Evolutionary conservation across 1,139 yeast genomes (phyloP).

Genomic region (Pichia sp.): DNA sequence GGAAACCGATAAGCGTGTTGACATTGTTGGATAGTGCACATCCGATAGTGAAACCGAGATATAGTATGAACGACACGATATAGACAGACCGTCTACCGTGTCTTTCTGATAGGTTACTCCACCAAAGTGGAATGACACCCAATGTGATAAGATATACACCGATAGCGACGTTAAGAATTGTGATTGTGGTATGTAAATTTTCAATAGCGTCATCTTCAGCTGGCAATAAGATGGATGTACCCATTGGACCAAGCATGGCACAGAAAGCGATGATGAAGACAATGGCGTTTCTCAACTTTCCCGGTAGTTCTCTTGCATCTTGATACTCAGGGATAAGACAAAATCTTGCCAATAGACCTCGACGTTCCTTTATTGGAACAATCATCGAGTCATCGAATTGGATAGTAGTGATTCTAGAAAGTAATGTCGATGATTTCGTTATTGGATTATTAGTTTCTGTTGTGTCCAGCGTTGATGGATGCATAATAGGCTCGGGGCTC

Average conservation of each 20-base stretch:
- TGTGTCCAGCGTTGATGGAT: neutral
- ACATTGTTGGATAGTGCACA: conserved; percentile 66
- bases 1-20: conserved; percentile 59
- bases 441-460: neutral
- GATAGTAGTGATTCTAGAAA: conserved; percentile 22
- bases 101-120: conserved; percentile 78
- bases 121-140: conserved; percentile 86
- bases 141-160: conserved; percentile 73
- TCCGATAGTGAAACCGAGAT: conserved; percentile 68
- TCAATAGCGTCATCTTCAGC: conserved; percentile 62
- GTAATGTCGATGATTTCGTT: conserved; percentile 13
- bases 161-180: conserved; percentile 71
- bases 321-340: conserved; percentile 67
- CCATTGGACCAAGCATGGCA: conserved; percentile 86
- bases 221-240: conserved; percentile 82
- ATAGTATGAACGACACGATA: conserved; percentile 60
- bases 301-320: conserved; percentile 68
- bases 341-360: conserved; percentile 56
- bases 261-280: conserved; percentile 70
- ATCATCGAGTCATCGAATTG: conserved; percentile 25
- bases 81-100: conserved; percentile 77
- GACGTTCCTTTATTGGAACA: conserved; percentile 44
- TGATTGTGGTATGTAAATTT: conserved; percentile 54
- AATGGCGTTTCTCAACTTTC: conserved; percentile 45
- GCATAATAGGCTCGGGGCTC: neutral